phyloP scores from a whole-genome alignment of 352 stramenopile species.

The Thalassiosira livingstoniorum region DNA sequence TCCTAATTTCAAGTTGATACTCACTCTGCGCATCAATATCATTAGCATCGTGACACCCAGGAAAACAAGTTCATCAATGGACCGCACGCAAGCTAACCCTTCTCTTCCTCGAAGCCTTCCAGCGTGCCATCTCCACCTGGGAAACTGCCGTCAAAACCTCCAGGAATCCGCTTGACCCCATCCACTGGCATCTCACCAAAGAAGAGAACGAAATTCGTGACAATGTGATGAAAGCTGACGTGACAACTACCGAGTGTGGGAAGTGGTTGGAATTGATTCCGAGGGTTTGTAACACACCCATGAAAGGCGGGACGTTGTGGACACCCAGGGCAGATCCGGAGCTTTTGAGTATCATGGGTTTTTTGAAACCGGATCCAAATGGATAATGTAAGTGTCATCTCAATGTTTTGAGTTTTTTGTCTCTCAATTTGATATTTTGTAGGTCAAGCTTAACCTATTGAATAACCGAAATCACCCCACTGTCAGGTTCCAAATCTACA shows the following conservation, averaged over 20 bases:
- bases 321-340: slow-evolving; percentile 53
- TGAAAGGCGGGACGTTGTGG: slow-evolving; percentile 70
- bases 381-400: slow-evolving; percentile 45
- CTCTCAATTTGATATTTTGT: too few relatives aligned
- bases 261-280: slow-evolving; percentile 40
- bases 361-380: slow-evolving; percentile 59
- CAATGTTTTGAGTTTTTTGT: slow-evolving; percentile 3
- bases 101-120: slow-evolving; percentile 66
- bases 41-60: slow-evolving; percentile 57
- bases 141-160: slow-evolving; percentile 38
- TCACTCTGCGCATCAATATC: not conserved
- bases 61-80: slow-evolving; percentile 58
- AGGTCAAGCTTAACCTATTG: too few relatives aligned
- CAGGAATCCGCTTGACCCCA: slow-evolving; percentile 55
- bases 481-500: not conserved
- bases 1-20: not conserved
- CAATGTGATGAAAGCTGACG: slow-evolving; percentile 52
- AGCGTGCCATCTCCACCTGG: slow-evolving; percentile 63
- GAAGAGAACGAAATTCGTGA: slow-evolving; percentile 64
- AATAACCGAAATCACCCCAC: not conserved
- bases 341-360: slow-evolving; percentile 30
- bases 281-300: slow-evolving; percentile 55
- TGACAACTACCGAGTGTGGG: slow-evolving; percentile 52
- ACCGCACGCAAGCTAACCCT: slow-evolving; percentile 64
- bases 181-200: slow-evolving; percentile 69